Evolutionary conservation across 495 filamentous ascomycete genomes (phyloP), one percentile per base, ranked within the genome.

Genomic region (Podospora didyma): DNA sequence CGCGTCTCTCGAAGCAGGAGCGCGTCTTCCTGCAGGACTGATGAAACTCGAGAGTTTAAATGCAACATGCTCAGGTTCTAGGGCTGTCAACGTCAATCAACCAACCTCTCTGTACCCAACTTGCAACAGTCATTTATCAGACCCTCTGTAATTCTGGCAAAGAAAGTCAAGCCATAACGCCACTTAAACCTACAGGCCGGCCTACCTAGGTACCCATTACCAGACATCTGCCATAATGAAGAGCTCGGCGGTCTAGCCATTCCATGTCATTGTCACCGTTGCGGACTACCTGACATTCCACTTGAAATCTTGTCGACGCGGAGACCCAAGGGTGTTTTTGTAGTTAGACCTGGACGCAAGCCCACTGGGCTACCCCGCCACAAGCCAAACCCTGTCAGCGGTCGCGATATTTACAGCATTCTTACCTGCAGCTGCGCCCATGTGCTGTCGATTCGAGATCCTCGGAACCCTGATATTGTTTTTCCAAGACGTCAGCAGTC

Each of bases 381-480:
- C n/a, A 35, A 44, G 19, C 35, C 46, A 24, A 31, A 31, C 26
- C 26, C 26, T 31, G 26, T 31, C 26, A 31, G 26, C 26, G 26
- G 26, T 31, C 26, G 26, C 26, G 26, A 31, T 31, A 31, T 31
- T 9, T 31, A 31, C 26, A 50, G 23, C 23, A 5, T 37, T 31
- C 31, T 49, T 45, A 46, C 53, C 21, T 50, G 31, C 39, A 46
- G 22, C n/a, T 17, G 17, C 20, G 6, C 51, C 49, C 39, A 71
- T 71, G 68, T 71, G 68, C 54, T 80, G 77, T 66, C 76, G 77
- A 6, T 77, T 75, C 59, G 77, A 80, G 60, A 68, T 75, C 47
- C 63, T 80, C 39, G 77, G 76, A 44, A 76, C 72, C 46, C 61
- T 79, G 7, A 70, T 80, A 41, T 71, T 80, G 45, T 57, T 76